Percentiles rank a stretch among this genome's conserved stretches.
Evolutionary conservation across 2,329 filamentous ascomycete genomes (phyloP).

Genomic region (Colletotrichum kahawae): DNA sequence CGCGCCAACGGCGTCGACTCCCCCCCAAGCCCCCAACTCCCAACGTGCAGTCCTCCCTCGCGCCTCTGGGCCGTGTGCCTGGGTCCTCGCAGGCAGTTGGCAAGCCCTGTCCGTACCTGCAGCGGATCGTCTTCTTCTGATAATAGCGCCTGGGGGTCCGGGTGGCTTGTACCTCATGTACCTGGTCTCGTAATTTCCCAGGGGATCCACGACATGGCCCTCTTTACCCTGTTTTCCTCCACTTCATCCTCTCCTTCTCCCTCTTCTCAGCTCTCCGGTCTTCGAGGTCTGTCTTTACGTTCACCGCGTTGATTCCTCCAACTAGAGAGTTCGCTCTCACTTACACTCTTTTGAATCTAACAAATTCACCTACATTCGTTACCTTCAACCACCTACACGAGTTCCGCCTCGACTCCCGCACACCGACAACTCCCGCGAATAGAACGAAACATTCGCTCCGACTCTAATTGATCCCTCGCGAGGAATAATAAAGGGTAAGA

Average conservation of each 20-base stretch:
- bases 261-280: slow-evolving; percentile 10
- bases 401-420: slow-evolving; percentile 1
- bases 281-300: slow-evolving; percentile 19
- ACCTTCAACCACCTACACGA: background rate
- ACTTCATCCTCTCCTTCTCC: slow-evolving; percentile 20
- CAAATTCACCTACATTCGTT: slow-evolving; percentile 18
- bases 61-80: background rate
- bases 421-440: background rate
- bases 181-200: slow-evolving; percentile 19
- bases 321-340: slow-evolving; percentile 23
- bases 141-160: slow-evolving; percentile 8
- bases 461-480: background rate
- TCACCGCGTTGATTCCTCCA: slow-evolving; percentile 22
- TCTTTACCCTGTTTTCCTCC: slow-evolving; percentile 22
- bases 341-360: slow-evolving; percentile 23
- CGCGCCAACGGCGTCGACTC: slow-evolving; percentile 1
- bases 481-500: slow-evolving; percentile 11
- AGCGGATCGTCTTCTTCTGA: slow-evolving; percentile 15
- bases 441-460: background rate
- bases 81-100: background rate
- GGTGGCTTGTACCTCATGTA: slow-evolving; percentile 12
- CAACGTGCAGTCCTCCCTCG: background rate
- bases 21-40: background rate
- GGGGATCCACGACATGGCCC: slow-evolving; percentile 18
- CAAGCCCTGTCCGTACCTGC: slow-evolving; percentile 15